Evolutionary conservation across 331 rosid species (phyloP).

Genomic region (Erythrophleum ivorense): DNA sequence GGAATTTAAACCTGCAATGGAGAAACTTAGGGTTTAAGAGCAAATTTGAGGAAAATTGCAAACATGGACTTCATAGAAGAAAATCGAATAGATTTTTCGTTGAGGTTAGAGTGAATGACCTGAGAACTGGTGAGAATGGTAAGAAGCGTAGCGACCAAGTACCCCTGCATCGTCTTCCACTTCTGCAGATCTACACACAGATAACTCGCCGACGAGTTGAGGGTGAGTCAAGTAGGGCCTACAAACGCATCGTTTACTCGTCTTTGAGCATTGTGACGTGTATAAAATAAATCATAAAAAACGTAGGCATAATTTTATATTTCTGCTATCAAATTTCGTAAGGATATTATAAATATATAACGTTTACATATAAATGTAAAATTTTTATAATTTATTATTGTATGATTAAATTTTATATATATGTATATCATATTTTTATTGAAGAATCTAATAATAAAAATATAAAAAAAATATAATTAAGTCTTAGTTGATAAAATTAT

Average conservation of each 20-base stretch:
- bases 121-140: slow-evolving; percentile 75
- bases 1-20: neutral
- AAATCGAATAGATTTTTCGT: neutral
- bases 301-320: neutral
- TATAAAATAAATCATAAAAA: neutral
- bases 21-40: slow-evolving; percentile 10
- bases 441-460: too few relatives aligned
- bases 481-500: too few relatives aligned
- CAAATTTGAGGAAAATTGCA: neutral
- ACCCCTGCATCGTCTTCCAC: slow-evolving; percentile 19
- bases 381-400: too few relatives aligned
- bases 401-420: too few relatives aligned
- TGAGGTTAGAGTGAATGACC: slow-evolving; percentile 28
- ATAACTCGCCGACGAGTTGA: neutral
- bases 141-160: slow-evolving; percentile 60
- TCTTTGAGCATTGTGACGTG: neutral
- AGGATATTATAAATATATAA: too few relatives aligned
- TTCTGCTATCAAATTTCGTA: neutral
- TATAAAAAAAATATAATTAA: too few relatives aligned
- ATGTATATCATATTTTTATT: too few relatives aligned
- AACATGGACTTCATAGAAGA: neutral
- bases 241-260: slow-evolving; percentile 40
- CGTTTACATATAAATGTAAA: too few relatives aligned
- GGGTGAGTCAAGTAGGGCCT: neutral
- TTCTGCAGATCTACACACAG: slow-evolving; percentile 36